Base-by-base conservation (phyloP, 2,329 filamentous ascomycete genomes). In the Monosporascus sp. region DNA sequence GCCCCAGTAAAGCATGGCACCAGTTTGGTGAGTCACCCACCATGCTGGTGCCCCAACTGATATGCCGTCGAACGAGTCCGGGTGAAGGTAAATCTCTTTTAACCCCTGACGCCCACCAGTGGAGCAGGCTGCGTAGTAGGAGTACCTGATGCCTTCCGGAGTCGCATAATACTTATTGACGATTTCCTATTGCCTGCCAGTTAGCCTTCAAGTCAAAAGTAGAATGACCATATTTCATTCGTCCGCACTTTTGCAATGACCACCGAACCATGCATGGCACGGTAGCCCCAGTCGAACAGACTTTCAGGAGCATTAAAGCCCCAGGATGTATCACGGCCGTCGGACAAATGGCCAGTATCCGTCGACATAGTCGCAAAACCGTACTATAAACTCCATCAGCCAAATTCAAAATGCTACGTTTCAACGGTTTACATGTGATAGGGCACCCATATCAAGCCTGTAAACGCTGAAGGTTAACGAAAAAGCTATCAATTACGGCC, bases 41-140 rank as follows among this genome's bases (percentile, higher is more conserved):
- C 74, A 80, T 7, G 75, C 76, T n/a, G 74, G 71, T 3, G 68
- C 71, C 0, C 78, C 79, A 7, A 80, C 74, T 0, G 82, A 66
- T n/a, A 81, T 73, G 14, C 80, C 81, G 55, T 84, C 79, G 54
- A 84, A 84, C 51, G 79, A 78, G 17, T 79, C 74, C 0, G 81
- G 79, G 55, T 75, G 77, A 18, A 72, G 59, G 59, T 84, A 76
- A 3, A 78, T 70, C 53, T 80, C 75, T 50, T 76, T 78, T 14
- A 84, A 66, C 7, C 81, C 82, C 65, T 85, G 81, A 0, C 81
- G 71, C 0, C 82, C 82, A 24, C 82, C 82, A 0, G 81, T 84
- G 0, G 79, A 83, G 62, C 81, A 85, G 38, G 80, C 81, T 7
- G 74, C 70, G 61, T 78, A 84, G 64, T 83, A 84, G 6, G 74